These are phyloP conservation scores for Neoboletus subvelutipes DNA, from an alignment of 768 basidiomycete genomes.

Conservation along the genomic window DNA sequence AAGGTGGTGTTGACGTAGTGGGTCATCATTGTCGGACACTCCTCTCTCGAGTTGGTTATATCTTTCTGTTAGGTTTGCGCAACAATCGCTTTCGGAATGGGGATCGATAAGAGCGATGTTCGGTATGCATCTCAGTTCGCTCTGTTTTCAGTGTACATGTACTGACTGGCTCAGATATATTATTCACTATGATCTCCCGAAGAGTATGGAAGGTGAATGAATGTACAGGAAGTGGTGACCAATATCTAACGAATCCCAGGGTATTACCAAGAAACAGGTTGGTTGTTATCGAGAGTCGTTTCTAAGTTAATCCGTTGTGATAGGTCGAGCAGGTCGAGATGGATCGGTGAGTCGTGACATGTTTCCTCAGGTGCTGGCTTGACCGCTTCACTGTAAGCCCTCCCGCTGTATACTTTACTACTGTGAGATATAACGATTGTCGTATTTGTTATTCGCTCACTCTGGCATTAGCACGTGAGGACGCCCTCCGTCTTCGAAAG, in stretches of 20 bases:
- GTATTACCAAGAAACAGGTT: conserved; percentile 87
- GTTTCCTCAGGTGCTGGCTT: neutral
- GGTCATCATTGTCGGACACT: conserved; percentile 19
- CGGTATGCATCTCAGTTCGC: conserved; percentile 38
- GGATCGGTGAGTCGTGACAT: conserved; percentile 50
- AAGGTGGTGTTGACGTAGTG: conserved; percentile 63
- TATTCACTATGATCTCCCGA: conserved; percentile 80
- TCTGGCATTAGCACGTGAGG: conserved; percentile 63
- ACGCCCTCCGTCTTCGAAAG: conserved; percentile 54
- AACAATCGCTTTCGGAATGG: conserved; percentile 84
- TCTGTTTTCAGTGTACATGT: neutral
- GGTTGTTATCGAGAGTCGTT: conserved; percentile 8
- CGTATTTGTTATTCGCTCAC: neutral
- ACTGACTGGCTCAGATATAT: conserved; percentile 50
- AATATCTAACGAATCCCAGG: conserved; percentile 40
- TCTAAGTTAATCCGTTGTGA: conserved; percentile 5
- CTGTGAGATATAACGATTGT: conserved; percentile 43
- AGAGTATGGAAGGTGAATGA: conserved; percentile 72
- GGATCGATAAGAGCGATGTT: conserved; percentile 81
- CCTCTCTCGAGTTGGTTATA: neutral
- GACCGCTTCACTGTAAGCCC: conserved; percentile 42
- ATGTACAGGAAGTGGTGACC: neutral
- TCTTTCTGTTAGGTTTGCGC: conserved; percentile 58
- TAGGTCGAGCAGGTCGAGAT: conserved; percentile 80
- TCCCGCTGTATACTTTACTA: conserved; percentile 83